Base-by-base conservation (phyloP, 495 filamentous ascomycete species). In the Daldinia caldariorum region DNA sequence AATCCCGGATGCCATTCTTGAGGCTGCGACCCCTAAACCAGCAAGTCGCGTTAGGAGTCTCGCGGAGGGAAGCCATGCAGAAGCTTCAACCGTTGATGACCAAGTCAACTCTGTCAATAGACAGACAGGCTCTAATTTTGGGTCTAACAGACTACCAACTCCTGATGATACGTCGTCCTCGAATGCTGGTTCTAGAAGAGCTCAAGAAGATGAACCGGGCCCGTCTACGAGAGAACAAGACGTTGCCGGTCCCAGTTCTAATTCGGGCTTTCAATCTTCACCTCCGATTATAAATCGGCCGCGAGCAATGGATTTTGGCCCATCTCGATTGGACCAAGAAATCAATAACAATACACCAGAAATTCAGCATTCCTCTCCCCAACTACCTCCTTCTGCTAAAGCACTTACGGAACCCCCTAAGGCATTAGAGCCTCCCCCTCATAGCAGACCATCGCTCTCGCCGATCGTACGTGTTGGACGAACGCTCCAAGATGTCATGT, bases 151-250 rank as follows among this genome's bases (percentile, higher is more conserved):
- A 76, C 78, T 86, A 67, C 79, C 81, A 74, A 87, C 84, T 47
- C 85, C 84, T 54, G 85, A 86, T 56, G 82, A 86, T 73, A 86
- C 84, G 35, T 83, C 84, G 56, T 86, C 84, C 37, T 84, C 84
- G 31, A 73, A 79, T 64, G 76, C 69, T 16, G 77, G 76, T 57
- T 67, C 70, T 49, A 70, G 61, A 61, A 66, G 60, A 55, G 58
- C 64, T 0, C 68, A 51, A 20, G 66, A 67, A 45, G 70, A 74
- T 32, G 73, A 75, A 8, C 8, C 47, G 6, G 73, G 49, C 49
- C 31, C 68, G 35, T 50, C 54, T 16, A 29, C 63, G 20, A 69
- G 61, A 45, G 35, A 60, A 14, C 55, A 58, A 22, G 53, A 41
- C 1, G 26, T 61, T 20, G 26, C 61, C 13, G 54, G 14, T n/a